These are phyloP conservation scores for Diaporthe eres DNA, from an alignment of 2,329 filamentous ascomycete species.

Conservation along the genomic window DNA sequence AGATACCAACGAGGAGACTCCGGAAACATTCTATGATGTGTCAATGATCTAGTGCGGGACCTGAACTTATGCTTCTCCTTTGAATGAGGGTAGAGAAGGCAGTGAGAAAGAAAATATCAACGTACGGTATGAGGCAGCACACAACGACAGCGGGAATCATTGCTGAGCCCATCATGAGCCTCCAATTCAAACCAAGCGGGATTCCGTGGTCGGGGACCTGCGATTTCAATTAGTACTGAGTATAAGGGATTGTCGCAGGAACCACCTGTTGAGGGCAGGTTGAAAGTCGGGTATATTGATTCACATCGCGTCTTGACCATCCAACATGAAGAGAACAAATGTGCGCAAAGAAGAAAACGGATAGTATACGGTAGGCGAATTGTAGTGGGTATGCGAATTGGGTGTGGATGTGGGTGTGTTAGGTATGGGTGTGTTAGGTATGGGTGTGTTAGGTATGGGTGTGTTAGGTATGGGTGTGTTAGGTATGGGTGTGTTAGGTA, in stretches of 20 bases:
- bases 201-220: conserved; percentile 64
- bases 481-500: too few relatives aligned
- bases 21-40: conserved; percentile 50
- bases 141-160: conserved; percentile 73
- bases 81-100: not conserved
- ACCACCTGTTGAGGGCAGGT: too few relatives aligned
- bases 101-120: not conserved
- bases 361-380: too few relatives aligned
- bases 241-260: not conserved
- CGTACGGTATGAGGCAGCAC: conserved; percentile 64
- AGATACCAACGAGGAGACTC: conserved; percentile 68
- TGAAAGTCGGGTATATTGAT: too few relatives aligned
- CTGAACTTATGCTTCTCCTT: too few relatives aligned
- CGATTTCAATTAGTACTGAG: not conserved
- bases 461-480: too few relatives aligned
- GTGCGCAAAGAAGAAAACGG: too few relatives aligned
- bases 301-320: not conserved
- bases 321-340: not conserved
- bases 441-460: too few relatives aligned
- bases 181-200: conserved; percentile 71
- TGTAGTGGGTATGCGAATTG: too few relatives aligned
- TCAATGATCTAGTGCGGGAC: not conserved
- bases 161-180: conserved; percentile 78
- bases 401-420: too few relatives aligned
- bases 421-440: too few relatives aligned